Evolutionary conservation across 2,329 filamentous ascomycete genomes (phyloP), one percentile per base, ranked within the genome.

Genomic region (Geosmithia flava): DNA sequence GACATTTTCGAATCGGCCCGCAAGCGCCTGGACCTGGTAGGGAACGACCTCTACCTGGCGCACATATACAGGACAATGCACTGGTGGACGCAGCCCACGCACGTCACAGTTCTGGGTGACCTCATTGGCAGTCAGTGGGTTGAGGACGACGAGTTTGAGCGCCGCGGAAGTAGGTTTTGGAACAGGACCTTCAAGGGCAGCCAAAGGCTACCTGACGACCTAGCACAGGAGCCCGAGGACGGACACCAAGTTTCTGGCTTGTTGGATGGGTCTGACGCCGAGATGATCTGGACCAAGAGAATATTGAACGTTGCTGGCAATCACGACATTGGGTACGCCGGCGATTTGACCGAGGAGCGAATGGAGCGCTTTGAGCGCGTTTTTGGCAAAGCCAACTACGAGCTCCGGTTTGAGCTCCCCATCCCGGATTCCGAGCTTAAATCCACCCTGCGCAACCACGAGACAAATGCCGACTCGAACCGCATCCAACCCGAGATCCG

Each of bases 111-210:
- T 0, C 72, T 98, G 3, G 93, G 93, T 3, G 93, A 98, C 62
- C 70, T 98, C 50, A 70, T 98, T 10, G 93, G 93, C 10, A 95
- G 89, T 58, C 93, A 98, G 64, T 98, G 93, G 93, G 85, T 98
- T 52, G 77, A 76, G 46, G 82, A 95, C 60, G 76, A 75, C 29
- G 93, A 98, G 65, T 98, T 98, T 60, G 75, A 79, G 51, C 70
- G 71, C 51, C 78, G 93, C 40, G 83, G 81, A 16, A 66, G 68
- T 55, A 72, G 91, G 40, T 96, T 83, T 67, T 96, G 91, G 91
- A 72, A 80, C 50, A 74, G 83, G 6, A 83, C 93, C 2, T 89
- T 96, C 62, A 71, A 65, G n/a, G 80, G 81, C 6, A 78, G 76
- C 39, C 70, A 81, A 58, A 75, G 78, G 42, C 77, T 94, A 17